Evolutionary conservation across 2,329 filamentous ascomycete genomes (phyloP).

Genomic region (Fusarium sp.): DNA sequence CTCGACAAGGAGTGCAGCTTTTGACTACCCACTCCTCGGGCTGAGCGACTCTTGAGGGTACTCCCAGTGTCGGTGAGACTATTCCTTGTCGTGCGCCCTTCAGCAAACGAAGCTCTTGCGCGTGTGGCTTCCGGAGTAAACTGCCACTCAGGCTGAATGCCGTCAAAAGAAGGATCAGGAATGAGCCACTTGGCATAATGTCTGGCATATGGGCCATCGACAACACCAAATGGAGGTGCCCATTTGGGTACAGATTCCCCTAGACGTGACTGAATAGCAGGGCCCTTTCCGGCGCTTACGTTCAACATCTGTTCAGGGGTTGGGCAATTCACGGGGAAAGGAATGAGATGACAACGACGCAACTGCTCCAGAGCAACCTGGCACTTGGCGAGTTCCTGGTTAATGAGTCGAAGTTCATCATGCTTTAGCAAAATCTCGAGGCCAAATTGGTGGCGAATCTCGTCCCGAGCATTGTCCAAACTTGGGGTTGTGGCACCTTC

Average conservation of each 20-base stretch:
- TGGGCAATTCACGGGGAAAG: constrained; percentile 80
- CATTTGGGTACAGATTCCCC: constrained; percentile 78
- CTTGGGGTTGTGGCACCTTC: constrained; percentile 45
- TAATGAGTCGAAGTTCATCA: constrained; percentile 91
- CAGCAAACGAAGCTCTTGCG: constrained; percentile 63
- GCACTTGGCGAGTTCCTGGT: constrained; percentile 96
- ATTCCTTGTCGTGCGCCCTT: constrained; percentile 85
- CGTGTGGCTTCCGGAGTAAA: constrained; percentile 58
- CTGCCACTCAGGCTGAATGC: constrained; percentile 64
- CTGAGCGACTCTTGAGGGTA: constrained; percentile 64
- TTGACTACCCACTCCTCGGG: constrained; percentile 66
- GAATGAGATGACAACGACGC: constrained; percentile 90
- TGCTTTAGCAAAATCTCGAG: constrained; percentile 95
- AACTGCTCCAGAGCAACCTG: constrained; percentile 94
- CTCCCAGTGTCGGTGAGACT: constrained; percentile 65
- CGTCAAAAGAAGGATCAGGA: constrained; percentile 88
- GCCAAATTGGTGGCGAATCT: constrained; percentile 88
- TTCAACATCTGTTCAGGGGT: constrained; percentile 76
- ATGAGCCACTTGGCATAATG: constrained; percentile 98
- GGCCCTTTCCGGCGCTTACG: constrained; percentile 80
- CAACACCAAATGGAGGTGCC: constrained; percentile 90
- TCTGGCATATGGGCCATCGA: constrained; percentile 90
- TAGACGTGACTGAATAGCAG: constrained; percentile 72
- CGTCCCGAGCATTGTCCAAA: constrained; percentile 72
- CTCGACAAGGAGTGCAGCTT: constrained; percentile 77